Conservation (phyloP, 108 stramenopile species). For the Nannochloropsis salina region DNA sequence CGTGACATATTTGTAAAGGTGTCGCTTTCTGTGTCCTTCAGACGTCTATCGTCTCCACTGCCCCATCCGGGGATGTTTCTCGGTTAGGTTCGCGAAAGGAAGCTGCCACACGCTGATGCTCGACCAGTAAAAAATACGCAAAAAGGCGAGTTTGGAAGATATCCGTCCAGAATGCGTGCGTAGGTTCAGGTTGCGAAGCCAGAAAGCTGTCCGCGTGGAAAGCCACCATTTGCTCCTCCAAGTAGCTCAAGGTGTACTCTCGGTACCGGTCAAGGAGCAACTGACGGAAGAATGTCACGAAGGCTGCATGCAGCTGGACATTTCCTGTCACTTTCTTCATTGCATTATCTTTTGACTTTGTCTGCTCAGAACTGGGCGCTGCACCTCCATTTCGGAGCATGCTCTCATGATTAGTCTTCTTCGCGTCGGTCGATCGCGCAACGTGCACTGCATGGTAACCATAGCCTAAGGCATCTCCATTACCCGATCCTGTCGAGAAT, state of each 20-base stretch:
- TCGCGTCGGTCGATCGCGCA: neutral
- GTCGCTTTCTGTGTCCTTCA: too few relatives aligned
- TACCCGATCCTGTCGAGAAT: neutral
- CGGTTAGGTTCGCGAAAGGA: neutral
- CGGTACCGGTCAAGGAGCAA: neutral
- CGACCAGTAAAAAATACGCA: neutral
- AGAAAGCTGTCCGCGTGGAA: slow-evolving; percentile 3
- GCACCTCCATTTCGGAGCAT: neutral
- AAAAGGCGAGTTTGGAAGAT: slow-evolving; percentile 12
- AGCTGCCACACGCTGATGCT: slow-evolving; percentile 1
- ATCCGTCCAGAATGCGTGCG: neutral
- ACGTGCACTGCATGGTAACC: neutral
- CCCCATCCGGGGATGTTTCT: too few relatives aligned
- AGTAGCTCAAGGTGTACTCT: neutral
- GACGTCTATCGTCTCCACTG: too few relatives aligned
- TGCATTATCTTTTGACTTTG: neutral
- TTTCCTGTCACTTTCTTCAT: neutral
- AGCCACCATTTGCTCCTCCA: slow-evolving; percentile 4
- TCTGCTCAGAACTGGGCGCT: neutral
- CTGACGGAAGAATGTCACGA: neutral
- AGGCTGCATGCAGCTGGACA: neutral
- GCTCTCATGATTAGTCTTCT: neutral
- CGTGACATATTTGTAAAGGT: too few relatives aligned
- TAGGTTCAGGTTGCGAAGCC: neutral
- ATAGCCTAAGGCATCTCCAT: neutral